Base-by-base conservation (phyloP, 176 grass and related monocot species). In the Avena sativa region DNA sequence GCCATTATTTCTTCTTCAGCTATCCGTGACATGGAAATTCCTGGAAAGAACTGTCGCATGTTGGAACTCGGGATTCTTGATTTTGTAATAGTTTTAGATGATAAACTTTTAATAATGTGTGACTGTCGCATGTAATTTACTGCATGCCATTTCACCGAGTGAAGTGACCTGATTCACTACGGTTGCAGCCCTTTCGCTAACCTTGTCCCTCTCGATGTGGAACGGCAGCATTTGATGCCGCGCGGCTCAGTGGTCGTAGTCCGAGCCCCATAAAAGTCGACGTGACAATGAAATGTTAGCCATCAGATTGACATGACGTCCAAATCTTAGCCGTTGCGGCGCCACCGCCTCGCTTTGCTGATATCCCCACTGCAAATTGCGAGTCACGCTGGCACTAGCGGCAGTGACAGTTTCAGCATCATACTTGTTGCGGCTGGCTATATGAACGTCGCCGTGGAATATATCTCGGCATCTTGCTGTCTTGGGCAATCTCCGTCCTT, bases 401-500 rank as follows among this genome's bases (percentile, higher is more conserved):
- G 1, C 52, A 15, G 88, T n/a, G 47, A 10, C 84, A 38, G 36
- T 83, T 20, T 55, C 13, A 6, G 72, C 12, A 20, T 28, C 28
- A 28, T 79, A 75, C 89, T 87, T 91, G 75, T 48, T 81, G 40
- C 76, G 47, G 59, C 76, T 84, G 81, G 26, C 70, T 87, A 38
- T 51, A 9, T 2, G 26, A 65, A 21, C 32, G 7, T 58, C 57
- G 8, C 74, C 26, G 26, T 79, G 19, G 9, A 34, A 34, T 43
- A 43, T 43, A 43, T 55, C 14, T 77, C 49, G 50, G 5, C 57
- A 16, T 20, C 7, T 74, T 25, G 79, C 32, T 78, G 28, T 28
- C 79, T 48, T 30, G 65, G 44, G 64, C 55, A 25, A 65, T 83
- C 51, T 82, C 28, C n/a, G 51, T 52, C 51, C 88, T 71, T 43